Percentiles rank a stretch among this genome's conserved stretches.
Conservation (phyloP, 2,329 filamentous ascomycete species). For the Microdochium trichocladiopsis region DNA sequence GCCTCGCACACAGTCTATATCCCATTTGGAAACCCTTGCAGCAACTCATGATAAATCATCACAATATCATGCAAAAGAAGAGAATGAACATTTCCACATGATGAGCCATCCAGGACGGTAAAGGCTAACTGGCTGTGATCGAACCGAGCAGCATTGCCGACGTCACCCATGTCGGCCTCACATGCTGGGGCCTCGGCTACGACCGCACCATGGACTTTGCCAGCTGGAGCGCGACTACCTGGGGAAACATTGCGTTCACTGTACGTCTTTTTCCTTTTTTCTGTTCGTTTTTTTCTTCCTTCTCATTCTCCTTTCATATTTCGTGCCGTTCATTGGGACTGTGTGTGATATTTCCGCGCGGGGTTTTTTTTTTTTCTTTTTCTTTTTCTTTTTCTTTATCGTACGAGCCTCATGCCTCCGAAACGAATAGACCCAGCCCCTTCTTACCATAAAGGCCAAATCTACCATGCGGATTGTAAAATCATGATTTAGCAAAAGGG, state of each 20-base stretch:
- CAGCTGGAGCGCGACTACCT: slow-evolving; percentile 64
- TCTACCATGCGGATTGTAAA: no score
- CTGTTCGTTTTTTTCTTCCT: neutral
- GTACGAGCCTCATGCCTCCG: neutral
- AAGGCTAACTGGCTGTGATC: no score
- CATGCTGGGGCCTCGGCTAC: slow-evolving; percentile 50
- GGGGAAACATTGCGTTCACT: slow-evolving; percentile 65
- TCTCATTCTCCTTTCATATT: neutral
- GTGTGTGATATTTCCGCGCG: no score
- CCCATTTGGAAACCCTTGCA: no score
- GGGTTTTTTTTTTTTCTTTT: no score
- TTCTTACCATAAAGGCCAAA: no score
- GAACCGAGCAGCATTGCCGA: slow-evolving; percentile 52
- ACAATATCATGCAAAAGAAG: no score
- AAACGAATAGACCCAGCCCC: no score
- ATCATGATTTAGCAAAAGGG: no score
- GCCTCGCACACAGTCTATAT: neutral
- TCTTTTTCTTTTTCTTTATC: slow-evolving; percentile 2
- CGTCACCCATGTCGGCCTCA: slow-evolving; percentile 59
- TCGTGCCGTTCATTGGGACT: neutral
- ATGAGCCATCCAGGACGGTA: no score
- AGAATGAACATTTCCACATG: no score
- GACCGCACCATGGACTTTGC: slow-evolving; percentile 43
- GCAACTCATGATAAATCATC: no score
- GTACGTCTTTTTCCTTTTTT: slow-evolving; percentile 20